Evolutionary conservation across 1,284 basidiomycete genomes (phyloP), one percentile per base, ranked within the genome.

Genomic region (Microbotryum lychnidis-dioicae): DNA sequence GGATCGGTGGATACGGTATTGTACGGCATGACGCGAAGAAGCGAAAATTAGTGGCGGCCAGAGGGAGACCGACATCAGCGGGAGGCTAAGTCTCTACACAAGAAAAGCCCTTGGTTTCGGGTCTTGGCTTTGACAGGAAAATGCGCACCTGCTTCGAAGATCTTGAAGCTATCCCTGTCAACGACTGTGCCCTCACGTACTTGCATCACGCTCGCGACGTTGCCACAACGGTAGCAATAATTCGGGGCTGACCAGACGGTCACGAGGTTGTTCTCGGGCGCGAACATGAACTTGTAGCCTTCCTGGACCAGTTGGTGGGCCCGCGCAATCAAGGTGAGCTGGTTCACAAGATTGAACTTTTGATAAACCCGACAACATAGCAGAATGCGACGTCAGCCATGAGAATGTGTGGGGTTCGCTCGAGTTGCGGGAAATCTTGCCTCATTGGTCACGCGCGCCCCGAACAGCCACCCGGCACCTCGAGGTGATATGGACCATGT

Each of bases 231-330:
- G 76, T 97, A 97, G 76, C 94, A 97, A 75, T 98, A 97, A 76
- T 97, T 97, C 4, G 93, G 94, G 2, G 93, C 94, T 71, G 89
- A 93, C 93, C 93, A 98, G 25, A 97, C 92, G 2, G 94, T 98
- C 18, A 98, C 94, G 69, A 98, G 93, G 44, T 85, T 87, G 63
- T 84, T 80, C 74, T 97, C 91, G 71, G 96, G 96, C 12, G 51
- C 58, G 21, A 61, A 61, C 91, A 97, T 96, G 75, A 93, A 81
- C 77, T 97, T 97, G 79, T 88, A 97, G 14, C 93, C 93, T 76
- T 98, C 93, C 75, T 96, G 91, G 1, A 96, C 92, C 10, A 97
- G 84, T 73, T 96, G 92, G 74, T 96, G 92, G 0, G 92, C 92
- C 44, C 92, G 84, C 4, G 91, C 92, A 69, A 96, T 92, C 31